Base-by-base conservation (phyloP, 73 alveolate species). In the Blepharisma japonicum region DNA sequence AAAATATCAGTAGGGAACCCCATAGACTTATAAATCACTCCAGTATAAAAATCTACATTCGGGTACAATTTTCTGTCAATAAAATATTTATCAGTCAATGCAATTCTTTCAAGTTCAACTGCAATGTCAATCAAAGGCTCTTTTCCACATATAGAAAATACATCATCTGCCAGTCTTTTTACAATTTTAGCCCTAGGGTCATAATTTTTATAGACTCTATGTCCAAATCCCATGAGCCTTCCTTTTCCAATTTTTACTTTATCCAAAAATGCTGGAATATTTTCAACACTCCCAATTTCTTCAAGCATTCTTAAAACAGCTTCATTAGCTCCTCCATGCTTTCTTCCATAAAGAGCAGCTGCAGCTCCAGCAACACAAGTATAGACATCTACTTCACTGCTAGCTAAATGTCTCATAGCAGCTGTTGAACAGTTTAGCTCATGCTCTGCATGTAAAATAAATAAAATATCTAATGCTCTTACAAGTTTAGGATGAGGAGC, bases 261-360 rank as follows among this genome's bases (percentile, higher is more conserved):
- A 68, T 89, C 88, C 56, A 89, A 76, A 80, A 89, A 89, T 23
- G 55, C 21, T 14, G 92, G 93, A 68, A 89, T 89, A 45, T 89
- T 89, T 50, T 85, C 92, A 53, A 53, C 80, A 47, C 54, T 55
- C 14, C 98, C 98, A 49, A 93, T 93, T 76, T 84, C 74, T 68
- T 91, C 92, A 55, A 93, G 92, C 97, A 90, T 90, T 77, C 93
- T 84, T 6, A 93, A 78, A 55, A 93, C 98, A 3, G 98, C 98
- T 81, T 93, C 98, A 78, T 93, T 93, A 6, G 98, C 98, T 47
- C 98, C 98, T 53, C 98, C 98, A 78, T 93, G 98, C 55, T 88
- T 76, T 21, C 97, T 92, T 21, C 98, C 98, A 76, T 93, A 93
- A n/a, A 93, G 89, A 55, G 98, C 97, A 55, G 96, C 92, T 39